Evolutionary conservation across 352 stramenopile species (phyloP).

Genomic region (Heterotrichella gracilis): DNA sequence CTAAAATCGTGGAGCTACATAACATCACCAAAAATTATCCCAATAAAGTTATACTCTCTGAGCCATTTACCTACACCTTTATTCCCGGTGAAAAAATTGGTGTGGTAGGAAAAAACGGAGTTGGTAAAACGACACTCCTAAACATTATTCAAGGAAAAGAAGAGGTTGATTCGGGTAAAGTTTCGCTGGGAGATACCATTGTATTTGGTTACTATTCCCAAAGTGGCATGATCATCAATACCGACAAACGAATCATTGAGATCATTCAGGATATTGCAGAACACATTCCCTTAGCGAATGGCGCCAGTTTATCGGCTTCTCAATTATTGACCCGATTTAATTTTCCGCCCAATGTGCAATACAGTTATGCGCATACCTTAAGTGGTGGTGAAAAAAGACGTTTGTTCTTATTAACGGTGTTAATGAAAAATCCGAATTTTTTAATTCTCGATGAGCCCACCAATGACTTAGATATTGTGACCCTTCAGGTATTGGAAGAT

Average conservation of each 20-base stretch:
- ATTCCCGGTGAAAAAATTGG: not conserved
- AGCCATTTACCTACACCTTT: not conserved
- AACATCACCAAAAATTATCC: not conserved
- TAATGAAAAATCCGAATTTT: not conserved
- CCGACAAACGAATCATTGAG: not conserved
- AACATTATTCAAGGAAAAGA: not conserved
- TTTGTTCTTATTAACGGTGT: not conserved
- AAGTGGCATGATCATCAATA: not conserved
- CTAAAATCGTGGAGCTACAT: not conserved
- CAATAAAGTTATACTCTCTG: not conserved
- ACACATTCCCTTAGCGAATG: not conserved
- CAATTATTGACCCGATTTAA: not conserved
- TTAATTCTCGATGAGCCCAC: not conserved
- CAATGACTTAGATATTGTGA: not conserved
- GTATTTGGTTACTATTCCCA: slow-evolving; percentile 7
- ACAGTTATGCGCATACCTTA: slow-evolving; percentile 4
- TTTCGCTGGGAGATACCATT: not conserved
- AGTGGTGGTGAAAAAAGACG: not conserved
- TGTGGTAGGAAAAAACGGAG: not conserved
- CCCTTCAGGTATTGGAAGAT: not conserved
- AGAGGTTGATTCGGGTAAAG: not conserved
- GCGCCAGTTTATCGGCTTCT: not conserved
- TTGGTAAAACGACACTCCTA: not conserved
- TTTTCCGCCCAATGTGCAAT: not conserved
- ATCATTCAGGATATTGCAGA: not conserved